These are phyloP conservation scores for Mycosphaerella sp. DNA, from an alignment of 2,329 filamentous ascomycete species.

Conservation along the genomic window DNA sequence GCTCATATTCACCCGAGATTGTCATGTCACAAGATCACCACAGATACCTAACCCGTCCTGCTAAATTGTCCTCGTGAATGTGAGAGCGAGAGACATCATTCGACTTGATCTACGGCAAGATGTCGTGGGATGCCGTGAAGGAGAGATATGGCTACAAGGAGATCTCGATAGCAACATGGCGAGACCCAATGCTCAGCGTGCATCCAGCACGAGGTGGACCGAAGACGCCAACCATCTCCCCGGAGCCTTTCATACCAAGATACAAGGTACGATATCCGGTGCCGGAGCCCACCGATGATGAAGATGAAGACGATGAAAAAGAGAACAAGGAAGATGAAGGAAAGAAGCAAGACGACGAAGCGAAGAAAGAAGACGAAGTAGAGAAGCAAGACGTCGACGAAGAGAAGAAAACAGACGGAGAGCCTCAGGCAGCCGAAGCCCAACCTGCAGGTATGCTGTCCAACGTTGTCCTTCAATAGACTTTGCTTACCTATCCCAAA, in stretches of 20 bases:
- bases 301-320: slow-evolving; percentile 18
- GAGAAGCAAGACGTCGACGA: slow-evolving; percentile 2
- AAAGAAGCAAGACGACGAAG: background rate
- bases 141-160: slow-evolving; percentile 23
- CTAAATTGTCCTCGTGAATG: background rate
- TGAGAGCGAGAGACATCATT: background rate
- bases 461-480: background rate
- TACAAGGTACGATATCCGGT: slow-evolving; percentile 25
- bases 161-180: slow-evolving; percentile 25
- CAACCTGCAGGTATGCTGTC: background rate
- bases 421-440: background rate
- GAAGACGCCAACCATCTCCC: slow-evolving; percentile 18
- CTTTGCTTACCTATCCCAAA: background rate
- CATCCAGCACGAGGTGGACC: slow-evolving; percentile 26
- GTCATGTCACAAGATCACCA: slow-evolving; percentile 12
- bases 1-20: slow-evolving; percentile 1
- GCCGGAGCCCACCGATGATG: slow-evolving; percentile 27
- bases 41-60: background rate
- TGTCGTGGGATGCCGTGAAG: slow-evolving; percentile 21
- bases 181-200: slow-evolving; percentile 23
- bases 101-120: background rate
- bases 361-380: background rate
- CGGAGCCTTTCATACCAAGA: slow-evolving; percentile 21
- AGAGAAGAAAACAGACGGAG: background rate
- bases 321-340: background rate